Conservation (phyloP, 345 rosid genomes). For the Populus ilicifolia region DNA sequence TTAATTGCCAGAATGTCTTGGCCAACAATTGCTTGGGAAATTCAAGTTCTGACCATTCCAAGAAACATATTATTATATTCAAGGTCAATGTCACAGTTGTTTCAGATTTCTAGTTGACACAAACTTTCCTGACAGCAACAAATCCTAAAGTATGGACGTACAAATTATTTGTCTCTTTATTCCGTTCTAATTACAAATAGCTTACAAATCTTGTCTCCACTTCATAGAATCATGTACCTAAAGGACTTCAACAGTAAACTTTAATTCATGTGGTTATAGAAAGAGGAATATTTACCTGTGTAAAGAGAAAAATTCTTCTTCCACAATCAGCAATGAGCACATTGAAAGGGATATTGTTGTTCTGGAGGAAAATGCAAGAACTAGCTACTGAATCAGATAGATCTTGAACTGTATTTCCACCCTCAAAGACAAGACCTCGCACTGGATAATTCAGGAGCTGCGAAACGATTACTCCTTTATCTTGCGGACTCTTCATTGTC, state of each 20-base stretch:
- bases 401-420: slow-evolving; percentile 57
- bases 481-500: slow-evolving; percentile 21
- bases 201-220: no score
- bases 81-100: no score
- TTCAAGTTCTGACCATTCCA: no score
- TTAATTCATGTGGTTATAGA: not conserved
- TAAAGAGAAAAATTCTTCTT: slow-evolving; percentile 64
- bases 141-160: no score
- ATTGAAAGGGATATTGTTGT: slow-evolving; percentile 82
- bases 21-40: no score
- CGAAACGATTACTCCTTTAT: slow-evolving; percentile 50
- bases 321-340: slow-evolving; percentile 80
- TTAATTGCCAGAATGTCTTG: no score
- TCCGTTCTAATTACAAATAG: no score
- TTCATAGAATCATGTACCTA: not conserved
- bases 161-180: no score
- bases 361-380: slow-evolving; percentile 81
- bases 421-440: slow-evolving; percentile 78
- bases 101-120: no score
- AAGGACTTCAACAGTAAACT: not conserved
- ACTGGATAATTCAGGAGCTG: slow-evolving; percentile 73
- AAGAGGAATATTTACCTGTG: slow-evolving; percentile 54
- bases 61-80: no score
- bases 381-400: slow-evolving; percentile 55
- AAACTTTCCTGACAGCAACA: no score